These are phyloP conservation scores for Trichoderma reesei DNA, from an alignment of 495 filamentous ascomycete genomes.

Conservation along the genomic window DNA sequence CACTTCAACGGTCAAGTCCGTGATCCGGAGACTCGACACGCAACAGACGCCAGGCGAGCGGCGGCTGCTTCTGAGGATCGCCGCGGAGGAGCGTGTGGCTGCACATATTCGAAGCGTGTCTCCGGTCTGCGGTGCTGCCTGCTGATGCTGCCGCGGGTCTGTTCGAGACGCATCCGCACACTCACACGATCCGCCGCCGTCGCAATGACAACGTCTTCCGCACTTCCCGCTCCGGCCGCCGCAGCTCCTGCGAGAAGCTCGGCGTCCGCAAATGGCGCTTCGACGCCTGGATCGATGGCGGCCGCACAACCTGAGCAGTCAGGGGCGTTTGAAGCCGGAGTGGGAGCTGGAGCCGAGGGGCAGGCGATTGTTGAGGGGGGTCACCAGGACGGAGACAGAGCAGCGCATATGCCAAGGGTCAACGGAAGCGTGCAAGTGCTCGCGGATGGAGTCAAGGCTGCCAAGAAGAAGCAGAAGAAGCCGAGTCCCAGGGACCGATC, in stretches of 20 bases:
- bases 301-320: neutral
- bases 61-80: no score
- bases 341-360: no score
- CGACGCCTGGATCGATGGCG: neutral
- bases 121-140: neutral
- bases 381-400: no score
- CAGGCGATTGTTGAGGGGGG: no score
- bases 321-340: neutral
- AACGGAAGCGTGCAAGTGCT: neutral
- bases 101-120: neutral
- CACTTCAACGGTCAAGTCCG: neutral
- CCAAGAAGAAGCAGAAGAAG: constrained; percentile 1
- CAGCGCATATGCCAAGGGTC: neutral
- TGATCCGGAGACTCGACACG: neutral
- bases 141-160: constrained; percentile 1
- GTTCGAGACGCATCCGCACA: neutral
- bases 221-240: neutral
- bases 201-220: neutral
- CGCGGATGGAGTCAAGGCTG: neutral
- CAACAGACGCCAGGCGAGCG: no score
- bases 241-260: neutral
- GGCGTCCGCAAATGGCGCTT: neutral
- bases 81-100: neutral
- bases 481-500: constrained; percentile 3
- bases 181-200: neutral